Conservation (phyloP, 1,284 basidiomycete species). For the Cystobasidium pallidum region DNA sequence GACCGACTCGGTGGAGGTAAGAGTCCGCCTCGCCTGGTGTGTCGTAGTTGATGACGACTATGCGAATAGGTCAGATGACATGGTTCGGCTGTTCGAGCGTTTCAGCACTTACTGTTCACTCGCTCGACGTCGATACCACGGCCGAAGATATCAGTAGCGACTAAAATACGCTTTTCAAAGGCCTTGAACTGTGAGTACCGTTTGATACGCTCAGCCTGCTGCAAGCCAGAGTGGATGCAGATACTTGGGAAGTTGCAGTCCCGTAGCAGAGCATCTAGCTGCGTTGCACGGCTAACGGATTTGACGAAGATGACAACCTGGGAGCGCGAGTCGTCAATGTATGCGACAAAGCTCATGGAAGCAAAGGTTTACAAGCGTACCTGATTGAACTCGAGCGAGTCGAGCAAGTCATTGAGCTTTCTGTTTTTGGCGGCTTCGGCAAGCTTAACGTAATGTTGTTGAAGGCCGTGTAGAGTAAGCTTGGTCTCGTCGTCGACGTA, state of each 20-base stretch:
- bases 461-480: constrained; percentile 94
- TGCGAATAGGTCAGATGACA: background rate
- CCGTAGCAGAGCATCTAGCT: constrained; percentile 91
- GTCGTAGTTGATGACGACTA: constrained; percentile 62
- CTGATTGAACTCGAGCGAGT: constrained; percentile 98
- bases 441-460: constrained; percentile 97
- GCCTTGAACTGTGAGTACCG: constrained; percentile 99
- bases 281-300: constrained; percentile 92
- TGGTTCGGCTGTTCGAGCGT: background rate
- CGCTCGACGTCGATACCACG: constrained; percentile 97
- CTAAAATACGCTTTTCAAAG: constrained; percentile 96
- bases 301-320: constrained; percentile 99
- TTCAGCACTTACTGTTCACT: constrained; percentile 89
- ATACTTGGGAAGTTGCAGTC: constrained; percentile 99
- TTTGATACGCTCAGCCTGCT: constrained; percentile 93
- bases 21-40: constrained; percentile 95
- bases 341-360: background rate
- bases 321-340: background rate
- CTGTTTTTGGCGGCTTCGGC: constrained; percentile 96
- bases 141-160: constrained; percentile 92
- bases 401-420: constrained; percentile 94
- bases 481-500: constrained; percentile 99
- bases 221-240: constrained; percentile 90
- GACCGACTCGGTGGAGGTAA: constrained; percentile 96
- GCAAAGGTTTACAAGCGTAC: constrained; percentile 59